Base-by-base conservation (phyloP, 2,329 filamentous ascomycete species). In the Sporothrix protearum region DNA sequence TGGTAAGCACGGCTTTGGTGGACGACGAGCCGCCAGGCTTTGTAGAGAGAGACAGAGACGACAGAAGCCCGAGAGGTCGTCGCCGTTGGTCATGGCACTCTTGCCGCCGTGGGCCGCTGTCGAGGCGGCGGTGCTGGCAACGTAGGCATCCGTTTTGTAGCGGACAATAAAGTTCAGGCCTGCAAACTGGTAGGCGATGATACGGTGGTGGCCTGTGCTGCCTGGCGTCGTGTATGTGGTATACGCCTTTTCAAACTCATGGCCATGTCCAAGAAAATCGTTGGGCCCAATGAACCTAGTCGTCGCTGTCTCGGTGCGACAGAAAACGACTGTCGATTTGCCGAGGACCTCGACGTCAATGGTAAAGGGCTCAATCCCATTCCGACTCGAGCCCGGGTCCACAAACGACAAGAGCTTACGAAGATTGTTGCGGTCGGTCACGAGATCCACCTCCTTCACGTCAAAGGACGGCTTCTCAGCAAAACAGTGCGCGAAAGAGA, bases 341-440 rank as follows among this genome's bases (percentile, higher is more conserved):
- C 74, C 75, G 4, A 47, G 10, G 2, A 82, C 71, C 72, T 85
- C 83, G 36, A 83, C 76, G 0, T 78, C 71, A 53, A 86, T 83
- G n/a, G 77, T 79, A 73, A 85, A 85, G 5, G 76, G 10, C 16
- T 82, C 77, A 42, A 78, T 73, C 4, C 57, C 33, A 36, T 63
- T 25, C 3, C 33, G 16, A 33, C n/a, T 42, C 53, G 75, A 72
- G 7, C 22, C 68, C 0, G 79, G 78, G 45, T 81, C 76, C 66
- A 84, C 73, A 72, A 85, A 84, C 1, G 78, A 78, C 1, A 85
- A 78, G 25, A 86, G 81, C 75, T 85, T 85, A 39, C 83, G 82
- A 68, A 86, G 80, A 68, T 83, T 85, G 76, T 83, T 84, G 39
- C 82, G 77, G 73, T 85, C 83, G 2, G 80, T 83, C 25, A 86